These are phyloP conservation scores for Colletotrichum sp. DNA, from an alignment of 2,329 filamentous ascomycete species.

Conservation along the genomic window DNA sequence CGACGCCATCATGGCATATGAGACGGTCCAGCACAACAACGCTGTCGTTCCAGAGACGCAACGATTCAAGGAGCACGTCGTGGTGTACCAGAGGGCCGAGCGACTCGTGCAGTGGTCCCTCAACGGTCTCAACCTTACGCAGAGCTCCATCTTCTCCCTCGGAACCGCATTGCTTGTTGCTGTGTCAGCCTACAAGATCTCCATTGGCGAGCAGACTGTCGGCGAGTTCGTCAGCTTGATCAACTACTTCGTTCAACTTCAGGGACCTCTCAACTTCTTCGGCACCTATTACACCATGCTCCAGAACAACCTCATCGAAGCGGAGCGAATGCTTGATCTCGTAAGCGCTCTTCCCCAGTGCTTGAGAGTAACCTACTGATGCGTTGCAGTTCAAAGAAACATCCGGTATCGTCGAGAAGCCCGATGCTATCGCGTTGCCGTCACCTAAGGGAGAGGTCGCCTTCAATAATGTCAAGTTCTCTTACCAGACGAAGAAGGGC, in stretches of 20 bases:
- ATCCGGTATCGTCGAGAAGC: constrained; percentile 46
- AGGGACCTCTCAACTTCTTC: constrained; percentile 68
- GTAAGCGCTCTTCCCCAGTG: constrained; percentile 25
- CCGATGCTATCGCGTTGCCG: constrained; percentile 37
- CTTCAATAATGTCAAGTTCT: constrained; percentile 48
- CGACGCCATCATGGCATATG: constrained; percentile 53
- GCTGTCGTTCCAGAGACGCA: constrained; percentile 64
- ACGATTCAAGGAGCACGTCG: constrained; percentile 60
- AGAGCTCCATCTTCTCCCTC: constrained; percentile 68
- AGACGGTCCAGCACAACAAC: constrained; percentile 70
- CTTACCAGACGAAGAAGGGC: constrained; percentile 43
- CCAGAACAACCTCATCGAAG: constrained; percentile 50
- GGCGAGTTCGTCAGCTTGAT: constrained; percentile 62
- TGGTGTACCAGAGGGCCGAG: constrained; percentile 62
- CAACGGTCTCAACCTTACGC: constrained; percentile 64
- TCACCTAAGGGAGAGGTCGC: constrained; percentile 40
- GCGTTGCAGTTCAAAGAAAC: constrained; percentile 44
- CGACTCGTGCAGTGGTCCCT: constrained; percentile 61
- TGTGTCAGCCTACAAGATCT: constrained; percentile 68
- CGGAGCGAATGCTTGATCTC: constrained; percentile 49
- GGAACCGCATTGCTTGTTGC: constrained; percentile 65
- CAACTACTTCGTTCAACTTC: constrained; percentile 65
- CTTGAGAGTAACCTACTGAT: constrained; percentile 16
- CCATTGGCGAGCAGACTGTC: constrained; percentile 55
- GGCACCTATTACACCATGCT: constrained; percentile 52